A percentile compares a stretch with the other conserved stretches of the same genome.
Conservation (phyloP, 169 alveolate species). For the Plasmodium reichenowi region DNA sequence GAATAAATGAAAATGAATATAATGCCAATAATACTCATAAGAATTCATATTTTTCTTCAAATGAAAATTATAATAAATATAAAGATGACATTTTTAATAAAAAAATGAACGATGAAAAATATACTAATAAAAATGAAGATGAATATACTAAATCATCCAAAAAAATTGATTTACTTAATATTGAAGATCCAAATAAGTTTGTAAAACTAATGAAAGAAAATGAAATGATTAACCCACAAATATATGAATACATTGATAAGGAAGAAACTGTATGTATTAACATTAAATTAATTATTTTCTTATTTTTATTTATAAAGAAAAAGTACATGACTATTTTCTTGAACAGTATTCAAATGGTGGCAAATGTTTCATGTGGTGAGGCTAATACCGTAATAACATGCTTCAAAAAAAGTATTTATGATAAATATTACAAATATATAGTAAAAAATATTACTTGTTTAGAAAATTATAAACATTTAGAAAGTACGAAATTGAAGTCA, state of each 20-base stretch:
- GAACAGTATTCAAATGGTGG: conserved; percentile 60
- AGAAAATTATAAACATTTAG: conserved; percentile 68
- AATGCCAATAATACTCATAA: conserved; percentile 17
- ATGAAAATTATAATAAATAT: conserved; percentile 23
- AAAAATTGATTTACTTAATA: conserved; percentile 42
- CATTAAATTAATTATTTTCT: conserved; percentile 57
- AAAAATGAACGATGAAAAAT: conserved; percentile 12
- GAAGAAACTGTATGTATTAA: conserved; percentile 74
- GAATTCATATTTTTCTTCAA: conserved; percentile 20
- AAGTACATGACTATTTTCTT: conserved; percentile 72
- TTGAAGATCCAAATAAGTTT: conserved; percentile 60
- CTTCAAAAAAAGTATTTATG: conserved; percentile 65
- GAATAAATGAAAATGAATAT: conserved; percentile 4
- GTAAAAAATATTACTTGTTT: conserved; percentile 62
- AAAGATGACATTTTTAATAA: conserved; percentile 7
- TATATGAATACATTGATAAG: conserved; percentile 68
- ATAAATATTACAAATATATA: conserved; percentile 66
- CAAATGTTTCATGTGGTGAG: conserved; percentile 72
- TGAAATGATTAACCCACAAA: conserved; percentile 64
- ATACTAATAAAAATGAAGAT: conserved; percentile 15
- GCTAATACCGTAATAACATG: conserved; percentile 74
- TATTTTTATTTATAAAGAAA: conserved; percentile 59
- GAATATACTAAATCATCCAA: conserved; percentile 25
- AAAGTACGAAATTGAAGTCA: conserved; percentile 59
- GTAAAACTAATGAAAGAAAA: conserved; percentile 60